Conservation (phyloP, 345 rosid genomes). For the Physaria fendleri region DNA sequence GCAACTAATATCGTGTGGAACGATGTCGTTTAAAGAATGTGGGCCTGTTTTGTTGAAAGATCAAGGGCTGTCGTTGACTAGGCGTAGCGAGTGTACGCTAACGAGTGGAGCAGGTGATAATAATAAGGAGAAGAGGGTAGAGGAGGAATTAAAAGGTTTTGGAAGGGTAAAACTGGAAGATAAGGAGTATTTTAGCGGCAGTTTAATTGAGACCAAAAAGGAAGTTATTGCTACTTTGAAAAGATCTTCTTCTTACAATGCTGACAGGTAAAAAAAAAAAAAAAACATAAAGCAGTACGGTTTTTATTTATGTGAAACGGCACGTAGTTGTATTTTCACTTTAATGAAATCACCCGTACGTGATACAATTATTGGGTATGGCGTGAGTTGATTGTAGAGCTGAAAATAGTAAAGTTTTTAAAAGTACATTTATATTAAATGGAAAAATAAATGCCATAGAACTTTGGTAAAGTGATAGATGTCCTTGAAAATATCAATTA, state of each 20-base stretch:
- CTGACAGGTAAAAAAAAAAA: slow-evolving; percentile 48
- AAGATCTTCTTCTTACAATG: slow-evolving; percentile 78
- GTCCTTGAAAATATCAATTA: slow-evolving; percentile 12
- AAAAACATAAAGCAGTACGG: not conserved
- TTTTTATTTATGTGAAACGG: not conserved
- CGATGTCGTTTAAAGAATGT: slow-evolving; percentile 72
- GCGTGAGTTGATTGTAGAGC: slow-evolving; percentile 22
- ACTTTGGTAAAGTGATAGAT: slow-evolving; percentile 16
- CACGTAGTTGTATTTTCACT: slow-evolving; percentile 5
- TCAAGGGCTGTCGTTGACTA: slow-evolving; percentile 53
- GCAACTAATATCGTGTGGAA: slow-evolving; percentile 92
- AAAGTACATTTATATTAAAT: not conserved
- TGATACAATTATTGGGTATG: slow-evolving; percentile 21
- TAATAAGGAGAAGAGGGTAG: slow-evolving; percentile 4
- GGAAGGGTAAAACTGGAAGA: slow-evolving; percentile 65
- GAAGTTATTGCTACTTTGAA: slow-evolving; percentile 48
- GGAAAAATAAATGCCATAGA: slow-evolving; percentile 15
- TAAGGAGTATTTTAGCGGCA: slow-evolving; percentile 89
- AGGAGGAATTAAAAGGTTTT: slow-evolving; percentile 26
- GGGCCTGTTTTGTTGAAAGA: slow-evolving; percentile 55
- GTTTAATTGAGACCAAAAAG: slow-evolving; percentile 76
- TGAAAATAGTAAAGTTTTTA: slow-evolving; percentile 26
- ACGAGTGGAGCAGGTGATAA: slow-evolving; percentile 44
- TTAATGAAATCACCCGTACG: not conserved
- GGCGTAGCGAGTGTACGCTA: slow-evolving; percentile 40